Conservation (phyloP, 306 rosid genomes). For the Abrus precatorius region DNA sequence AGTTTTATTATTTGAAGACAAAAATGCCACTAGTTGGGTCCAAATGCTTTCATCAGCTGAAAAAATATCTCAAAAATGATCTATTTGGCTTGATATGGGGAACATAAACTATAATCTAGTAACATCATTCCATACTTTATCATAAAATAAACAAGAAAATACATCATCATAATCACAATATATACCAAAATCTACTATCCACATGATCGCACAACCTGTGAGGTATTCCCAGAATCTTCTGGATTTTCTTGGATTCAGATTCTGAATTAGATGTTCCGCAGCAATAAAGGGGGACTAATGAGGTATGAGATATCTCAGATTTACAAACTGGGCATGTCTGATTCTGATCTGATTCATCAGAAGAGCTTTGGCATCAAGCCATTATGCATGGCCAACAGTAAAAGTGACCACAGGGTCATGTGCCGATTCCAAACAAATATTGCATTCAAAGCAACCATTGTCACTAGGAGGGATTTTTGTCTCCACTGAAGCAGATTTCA, state of each 20-base stretch:
- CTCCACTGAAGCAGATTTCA: constrained; percentile 59
- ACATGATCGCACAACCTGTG: constrained; percentile 43
- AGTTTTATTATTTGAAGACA: no score
- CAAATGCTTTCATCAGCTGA: no score
- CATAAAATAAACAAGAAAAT: neutral
- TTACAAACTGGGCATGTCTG: constrained; percentile 88
- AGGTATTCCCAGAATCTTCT: constrained; percentile 64
- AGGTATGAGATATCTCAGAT: constrained; percentile 69
- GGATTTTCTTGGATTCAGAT: constrained; percentile 62
- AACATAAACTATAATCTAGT: constrained; percentile 21
- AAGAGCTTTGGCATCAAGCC: constrained; percentile 72
- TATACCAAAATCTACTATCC: constrained; percentile 43
- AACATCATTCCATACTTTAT: constrained; percentile 23
- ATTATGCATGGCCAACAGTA: constrained; percentile 97
- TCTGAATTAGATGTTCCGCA: constrained; percentile 65
- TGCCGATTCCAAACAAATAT: constrained; percentile 88
- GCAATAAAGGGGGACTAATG: constrained; percentile 91
- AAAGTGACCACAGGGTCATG: constrained; percentile 87
- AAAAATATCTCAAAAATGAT: no score
- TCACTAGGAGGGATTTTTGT: constrained; percentile 52
- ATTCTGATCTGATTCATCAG: constrained; percentile 56
- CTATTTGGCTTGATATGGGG: neutral
- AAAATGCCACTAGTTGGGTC: no score
- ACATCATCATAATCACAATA: constrained; percentile 11
- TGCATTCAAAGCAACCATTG: constrained; percentile 81